Percentiles rank a stretch among this genome's conserved stretches.
Conservation (phyloP, 2,329 filamentous ascomycete genomes). For the Leptographium flavum region DNA sequence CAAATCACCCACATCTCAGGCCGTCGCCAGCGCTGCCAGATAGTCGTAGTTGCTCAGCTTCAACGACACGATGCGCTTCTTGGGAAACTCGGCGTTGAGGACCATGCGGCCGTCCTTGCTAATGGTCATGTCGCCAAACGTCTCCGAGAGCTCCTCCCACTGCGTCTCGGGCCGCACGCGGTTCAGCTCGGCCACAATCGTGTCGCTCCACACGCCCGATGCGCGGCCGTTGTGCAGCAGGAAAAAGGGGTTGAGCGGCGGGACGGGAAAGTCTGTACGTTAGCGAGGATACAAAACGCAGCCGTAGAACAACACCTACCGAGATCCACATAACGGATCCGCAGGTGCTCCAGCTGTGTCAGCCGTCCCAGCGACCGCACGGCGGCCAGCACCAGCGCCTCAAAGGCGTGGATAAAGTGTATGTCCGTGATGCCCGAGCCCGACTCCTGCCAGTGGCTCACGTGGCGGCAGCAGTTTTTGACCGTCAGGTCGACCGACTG, state of each 20-base stretch:
- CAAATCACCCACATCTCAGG: slow-evolving; percentile 12
- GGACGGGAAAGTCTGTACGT: slow-evolving; percentile 48
- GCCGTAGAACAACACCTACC: slow-evolving; percentile 25
- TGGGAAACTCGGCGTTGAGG: slow-evolving; percentile 40
- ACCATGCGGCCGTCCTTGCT: slow-evolving; percentile 45
- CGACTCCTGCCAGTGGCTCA: slow-evolving; percentile 41
- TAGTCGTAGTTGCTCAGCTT: slow-evolving; percentile 44
- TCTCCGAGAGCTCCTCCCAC: slow-evolving; percentile 50
- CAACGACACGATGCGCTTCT: slow-evolving; percentile 36
- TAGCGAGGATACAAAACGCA: not conserved
- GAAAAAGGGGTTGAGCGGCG: slow-evolving; percentile 61
- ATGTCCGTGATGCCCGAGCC: slow-evolving; percentile 59
- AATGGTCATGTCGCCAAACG: slow-evolving; percentile 44
- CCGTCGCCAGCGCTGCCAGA: slow-evolving; percentile 19
- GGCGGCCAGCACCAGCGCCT: slow-evolving; percentile 49
- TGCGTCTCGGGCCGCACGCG: slow-evolving; percentile 40
- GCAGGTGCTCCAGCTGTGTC: slow-evolving; percentile 44
- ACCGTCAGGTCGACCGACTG: slow-evolving; percentile 58
- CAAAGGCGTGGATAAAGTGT: slow-evolving; percentile 58
- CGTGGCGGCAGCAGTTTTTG: slow-evolving; percentile 56
- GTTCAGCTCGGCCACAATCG: slow-evolving; percentile 46
- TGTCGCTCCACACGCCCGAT: slow-evolving; percentile 58
- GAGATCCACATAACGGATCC: slow-evolving; percentile 63
- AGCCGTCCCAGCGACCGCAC: slow-evolving; percentile 46
- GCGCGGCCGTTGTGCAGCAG: slow-evolving; percentile 44